Evolutionary conservation across 139 green algal genomes (phyloP).

Genomic region (Chlamydomonas applanata): DNA sequence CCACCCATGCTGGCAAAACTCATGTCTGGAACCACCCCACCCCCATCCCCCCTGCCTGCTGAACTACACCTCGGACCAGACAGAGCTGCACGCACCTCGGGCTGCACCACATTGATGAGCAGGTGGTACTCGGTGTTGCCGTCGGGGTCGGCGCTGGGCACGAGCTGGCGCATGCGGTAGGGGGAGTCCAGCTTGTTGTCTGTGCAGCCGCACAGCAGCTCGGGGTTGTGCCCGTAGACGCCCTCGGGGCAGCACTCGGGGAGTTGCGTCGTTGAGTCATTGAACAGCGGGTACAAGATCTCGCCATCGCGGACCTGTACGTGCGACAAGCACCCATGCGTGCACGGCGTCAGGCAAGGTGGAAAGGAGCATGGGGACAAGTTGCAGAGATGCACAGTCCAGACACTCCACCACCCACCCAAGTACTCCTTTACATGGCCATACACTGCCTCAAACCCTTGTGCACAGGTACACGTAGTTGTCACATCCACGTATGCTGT

Average conservation of each 20-base stretch:
- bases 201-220: slow-evolving; percentile 25
- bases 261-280: neutral
- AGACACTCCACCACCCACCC: too few species aligned
- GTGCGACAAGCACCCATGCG: neutral
- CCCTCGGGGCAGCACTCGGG: slow-evolving; percentile 39
- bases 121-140: neutral
- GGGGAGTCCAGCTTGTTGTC: slow-evolving; percentile 41
- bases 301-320: slow-evolving; percentile 17
- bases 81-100: neutral
- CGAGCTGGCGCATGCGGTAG: slow-evolving; percentile 26
- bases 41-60: too few species aligned
- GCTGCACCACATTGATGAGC: neutral
- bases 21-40: too few species aligned
- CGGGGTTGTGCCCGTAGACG: slow-evolving; percentile 23
- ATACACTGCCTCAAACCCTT: too few species aligned
- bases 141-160: neutral
- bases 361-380: too few species aligned
- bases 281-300: neutral
- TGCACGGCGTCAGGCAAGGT: neutral
- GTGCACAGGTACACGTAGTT: too few species aligned
- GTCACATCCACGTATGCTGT: too few species aligned
- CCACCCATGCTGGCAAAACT: too few species aligned
- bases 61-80: too few species aligned
- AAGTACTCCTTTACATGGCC: too few species aligned
- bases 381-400: too few species aligned